Evolutionary conservation across 1,139 yeast species (phyloP), one percentile per base, ranked within the genome.

Genomic region (Suhomyces panamericanus): DNA sequence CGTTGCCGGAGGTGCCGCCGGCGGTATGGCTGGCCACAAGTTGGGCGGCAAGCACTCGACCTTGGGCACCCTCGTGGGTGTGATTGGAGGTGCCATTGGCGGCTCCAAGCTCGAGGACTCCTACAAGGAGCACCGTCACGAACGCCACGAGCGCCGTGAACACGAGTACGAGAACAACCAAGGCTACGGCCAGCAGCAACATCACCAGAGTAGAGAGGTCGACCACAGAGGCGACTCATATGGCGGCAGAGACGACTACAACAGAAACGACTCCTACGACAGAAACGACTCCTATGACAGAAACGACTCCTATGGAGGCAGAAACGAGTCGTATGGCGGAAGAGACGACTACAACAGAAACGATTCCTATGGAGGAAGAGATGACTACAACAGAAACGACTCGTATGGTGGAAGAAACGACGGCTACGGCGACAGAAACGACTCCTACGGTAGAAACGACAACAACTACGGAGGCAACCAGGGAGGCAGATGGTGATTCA

Each of bases 1-100:
- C 13, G 61, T 81, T 32, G 73, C 74, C 13, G 87, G 87, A 52
- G 86, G 83, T 51, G 76, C 77, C 41, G 81, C 80, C 39, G 86
- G 86, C 58, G 83, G 80, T 20, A 68, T 62, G 50, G 78, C 78
- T 55, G 80, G 81, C 46, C 57, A 66, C 42, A 66, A 73, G 53
- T 42, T 72, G 16, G 67, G 75, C 16, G 67, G 69, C 35, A 59
- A 66, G 43, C 85, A 80, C 64, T 69, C 78, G 15, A 75, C 72
- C 15, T 56, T 81, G 32, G 82, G 83, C 44, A 74, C 78, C 41
- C 64, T 80, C 47, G 75, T 74, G 17, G 87, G 87, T 59, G 85
- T 81, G 32, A 55, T 82, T 56, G 78, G 75, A 33, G 86, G 87
- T 58, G 86, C 85, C 28, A 55, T 79, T 52, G 75, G 75, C 39